phyloP scores from a whole-genome alignment of 1,284 basidiomycete species.

The Meripilus lineatus region DNA sequence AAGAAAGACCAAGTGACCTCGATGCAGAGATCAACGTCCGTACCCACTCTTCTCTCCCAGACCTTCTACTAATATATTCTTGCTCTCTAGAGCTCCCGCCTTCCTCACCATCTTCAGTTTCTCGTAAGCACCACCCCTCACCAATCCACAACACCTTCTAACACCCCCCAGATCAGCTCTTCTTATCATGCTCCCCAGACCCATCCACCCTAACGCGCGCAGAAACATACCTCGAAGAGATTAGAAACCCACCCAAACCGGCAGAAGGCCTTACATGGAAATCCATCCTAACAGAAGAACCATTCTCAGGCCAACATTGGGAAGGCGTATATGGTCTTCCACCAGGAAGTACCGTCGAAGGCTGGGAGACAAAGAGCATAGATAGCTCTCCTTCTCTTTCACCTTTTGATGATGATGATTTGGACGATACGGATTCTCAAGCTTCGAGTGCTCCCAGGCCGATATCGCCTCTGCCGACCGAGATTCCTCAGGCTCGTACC shows the following conservation, averaged over 20 bases:
- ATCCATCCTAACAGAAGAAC: constrained; percentile 71
- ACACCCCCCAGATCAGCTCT: constrained; percentile 36
- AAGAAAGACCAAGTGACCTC: constrained; percentile 48
- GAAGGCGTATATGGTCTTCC: constrained; percentile 52
- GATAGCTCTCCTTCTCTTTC: constrained; percentile 46
- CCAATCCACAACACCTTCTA: background rate
- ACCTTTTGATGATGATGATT: constrained; percentile 41
- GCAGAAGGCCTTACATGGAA: constrained; percentile 56
- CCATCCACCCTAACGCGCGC: constrained; percentile 45
- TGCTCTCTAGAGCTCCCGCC: constrained; percentile 40
- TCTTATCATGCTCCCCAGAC: constrained; percentile 49
- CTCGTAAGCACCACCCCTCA: constrained; percentile 39
- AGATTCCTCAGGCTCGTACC: too few species aligned
- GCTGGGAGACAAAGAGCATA: constrained; percentile 34
- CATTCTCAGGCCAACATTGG: constrained; percentile 78
- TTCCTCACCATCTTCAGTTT: constrained; percentile 68
- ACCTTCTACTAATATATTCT: background rate
- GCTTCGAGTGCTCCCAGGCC: too few species aligned
- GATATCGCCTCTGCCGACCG: too few species aligned
- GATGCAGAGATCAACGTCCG: constrained; percentile 61
- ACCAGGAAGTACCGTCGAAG: constrained; percentile 35
- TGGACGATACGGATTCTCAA: constrained; percentile 40
- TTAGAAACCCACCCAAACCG: constrained; percentile 38
- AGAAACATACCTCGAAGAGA: constrained; percentile 41
- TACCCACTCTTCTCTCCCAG: background rate